Evolutionary conservation across 805 yeast species (phyloP).

Genomic region (Metschnikowia lunata): DNA sequence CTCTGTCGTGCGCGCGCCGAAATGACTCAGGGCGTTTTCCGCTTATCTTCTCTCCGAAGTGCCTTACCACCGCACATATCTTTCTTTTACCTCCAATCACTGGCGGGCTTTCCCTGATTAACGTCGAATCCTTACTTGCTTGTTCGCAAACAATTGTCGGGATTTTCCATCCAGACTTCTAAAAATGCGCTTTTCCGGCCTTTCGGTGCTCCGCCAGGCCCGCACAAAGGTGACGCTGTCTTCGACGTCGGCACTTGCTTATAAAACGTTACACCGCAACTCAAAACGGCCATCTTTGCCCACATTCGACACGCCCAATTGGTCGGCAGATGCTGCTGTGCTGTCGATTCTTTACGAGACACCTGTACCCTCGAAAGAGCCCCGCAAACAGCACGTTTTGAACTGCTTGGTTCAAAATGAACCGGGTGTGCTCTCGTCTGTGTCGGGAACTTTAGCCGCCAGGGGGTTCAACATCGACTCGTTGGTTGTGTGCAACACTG

Average conservation of each 20-base stretch:
- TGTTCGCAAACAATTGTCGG: too few species aligned
- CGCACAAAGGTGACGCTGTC: constrained; percentile 36
- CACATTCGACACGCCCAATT: constrained; percentile 84
- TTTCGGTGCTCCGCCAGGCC: constrained; percentile 13
- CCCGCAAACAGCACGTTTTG: constrained; percentile 80
- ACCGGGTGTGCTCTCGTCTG: constrained; percentile 93
- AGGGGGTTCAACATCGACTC: constrained; percentile 98
- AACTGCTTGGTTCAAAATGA: constrained; percentile 98
- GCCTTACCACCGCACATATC: too few species aligned
- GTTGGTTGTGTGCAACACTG: constrained; percentile 93
- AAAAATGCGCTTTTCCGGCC: constrained; percentile 5
- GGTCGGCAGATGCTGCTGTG: constrained; percentile 97
- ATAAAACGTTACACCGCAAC: constrained; percentile 85
- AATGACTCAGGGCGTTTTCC: too few species aligned
- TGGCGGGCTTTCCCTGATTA: too few species aligned
- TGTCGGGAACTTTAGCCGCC: constrained; percentile 94
- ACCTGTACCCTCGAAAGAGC: constrained; percentile 57
- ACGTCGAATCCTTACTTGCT: too few species aligned
- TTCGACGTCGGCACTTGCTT: constrained; percentile 91
- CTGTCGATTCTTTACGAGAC: constrained; percentile 93
- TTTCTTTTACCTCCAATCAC: too few species aligned
- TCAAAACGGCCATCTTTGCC: constrained; percentile 87
- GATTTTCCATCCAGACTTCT: too few species aligned
- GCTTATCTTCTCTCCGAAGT: too few species aligned
- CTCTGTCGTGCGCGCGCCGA: too few species aligned